Conservation (phyloP, 225 moss, liverwort and hornwort species). For the Sphagnum contortum region DNA sequence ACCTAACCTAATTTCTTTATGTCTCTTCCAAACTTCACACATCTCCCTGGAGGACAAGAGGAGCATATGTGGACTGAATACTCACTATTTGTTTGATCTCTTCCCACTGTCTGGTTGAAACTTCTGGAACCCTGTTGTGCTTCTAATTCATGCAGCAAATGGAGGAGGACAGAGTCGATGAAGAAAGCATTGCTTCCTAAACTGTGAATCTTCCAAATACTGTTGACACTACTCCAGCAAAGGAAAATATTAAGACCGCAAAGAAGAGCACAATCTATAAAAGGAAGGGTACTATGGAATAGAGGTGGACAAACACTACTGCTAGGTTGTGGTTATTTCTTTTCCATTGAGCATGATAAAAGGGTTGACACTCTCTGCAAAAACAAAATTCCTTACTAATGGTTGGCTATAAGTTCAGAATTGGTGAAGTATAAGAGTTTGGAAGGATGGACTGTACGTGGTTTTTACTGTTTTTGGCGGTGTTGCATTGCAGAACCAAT, state of each 20-base stretch:
- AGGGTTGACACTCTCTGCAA: too few species aligned
- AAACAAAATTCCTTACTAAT: too few species aligned
- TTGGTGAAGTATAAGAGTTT: too few species aligned
- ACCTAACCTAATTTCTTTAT: too few species aligned
- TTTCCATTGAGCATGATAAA: too few species aligned
- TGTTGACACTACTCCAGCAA: slow-evolving; percentile 14
- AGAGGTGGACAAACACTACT: slow-evolving; percentile 63
- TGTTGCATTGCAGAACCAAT: slow-evolving; percentile 59
- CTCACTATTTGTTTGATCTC: too few species aligned
- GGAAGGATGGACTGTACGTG: too few species aligned
- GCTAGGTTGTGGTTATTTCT: slow-evolving; percentile 16
- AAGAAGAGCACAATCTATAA: slow-evolving; percentile 65
- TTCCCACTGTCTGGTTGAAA: not conserved
- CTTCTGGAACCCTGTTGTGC: slow-evolving; percentile 12
- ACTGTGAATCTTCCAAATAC: too few species aligned
- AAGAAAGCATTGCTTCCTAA: slow-evolving; percentile 3
- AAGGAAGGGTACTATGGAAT: slow-evolving; percentile 88
- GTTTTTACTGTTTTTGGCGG: not conserved
- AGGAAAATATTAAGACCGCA: slow-evolving; percentile 59
- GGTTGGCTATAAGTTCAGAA: too few species aligned
- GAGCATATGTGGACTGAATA: too few species aligned
- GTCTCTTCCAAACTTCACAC: too few species aligned
- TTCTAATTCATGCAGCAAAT: slow-evolving; percentile 9
- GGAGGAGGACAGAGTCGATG: not conserved
- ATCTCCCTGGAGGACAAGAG: too few species aligned